Evolutionary conservation across 805 yeast species (phyloP).

Genomic region (Metschnikowia picachoensis): DNA sequence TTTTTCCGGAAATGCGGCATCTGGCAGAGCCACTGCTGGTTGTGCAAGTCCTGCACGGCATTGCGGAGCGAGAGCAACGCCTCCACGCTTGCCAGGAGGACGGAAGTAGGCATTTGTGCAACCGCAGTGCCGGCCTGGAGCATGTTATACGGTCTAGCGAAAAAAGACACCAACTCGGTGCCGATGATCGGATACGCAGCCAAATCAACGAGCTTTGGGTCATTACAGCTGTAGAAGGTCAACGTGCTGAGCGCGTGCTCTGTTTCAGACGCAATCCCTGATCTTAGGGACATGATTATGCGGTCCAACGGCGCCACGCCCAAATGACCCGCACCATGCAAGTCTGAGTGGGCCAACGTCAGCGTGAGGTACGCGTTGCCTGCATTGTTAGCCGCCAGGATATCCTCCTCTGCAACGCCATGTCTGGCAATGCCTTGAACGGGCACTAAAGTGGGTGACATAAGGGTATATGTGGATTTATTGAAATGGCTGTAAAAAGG

Average conservation of each 20-base stretch:
- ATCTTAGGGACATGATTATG: constrained; percentile 64
- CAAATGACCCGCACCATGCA: constrained; percentile 30
- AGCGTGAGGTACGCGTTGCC: constrained; percentile 16
- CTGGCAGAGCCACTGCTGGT: constrained; percentile 72
- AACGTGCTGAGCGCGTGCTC: constrained; percentile 65
- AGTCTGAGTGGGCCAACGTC: constrained; percentile 10
- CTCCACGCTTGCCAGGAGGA: constrained; percentile 31
- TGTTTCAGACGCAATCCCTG: constrained; percentile 62
- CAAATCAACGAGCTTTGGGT: constrained; percentile 47
- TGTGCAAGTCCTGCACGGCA: constrained; percentile 74
- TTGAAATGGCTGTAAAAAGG: too few species aligned
- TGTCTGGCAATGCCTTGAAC: constrained; percentile 15
- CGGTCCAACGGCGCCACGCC: constrained; percentile 66
- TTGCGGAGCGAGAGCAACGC: constrained; percentile 73
- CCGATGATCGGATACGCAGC: constrained; percentile 42
- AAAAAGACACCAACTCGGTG: constrained; percentile 35
- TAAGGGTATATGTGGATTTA: not conserved
- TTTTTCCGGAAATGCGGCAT: constrained; percentile 44
- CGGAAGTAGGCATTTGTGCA: constrained; percentile 16
- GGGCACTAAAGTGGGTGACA: constrained; percentile 17
- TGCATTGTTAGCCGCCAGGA: constrained; percentile 3
- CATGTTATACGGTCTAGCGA: constrained; percentile 31
- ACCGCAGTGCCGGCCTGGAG: constrained; percentile 13
- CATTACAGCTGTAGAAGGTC: constrained; percentile 46
- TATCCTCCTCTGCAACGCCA: constrained; percentile 11